Conservation (phyloP, 2,329 filamentous ascomycete species). For the Aspergillus luchuensis region DNA sequence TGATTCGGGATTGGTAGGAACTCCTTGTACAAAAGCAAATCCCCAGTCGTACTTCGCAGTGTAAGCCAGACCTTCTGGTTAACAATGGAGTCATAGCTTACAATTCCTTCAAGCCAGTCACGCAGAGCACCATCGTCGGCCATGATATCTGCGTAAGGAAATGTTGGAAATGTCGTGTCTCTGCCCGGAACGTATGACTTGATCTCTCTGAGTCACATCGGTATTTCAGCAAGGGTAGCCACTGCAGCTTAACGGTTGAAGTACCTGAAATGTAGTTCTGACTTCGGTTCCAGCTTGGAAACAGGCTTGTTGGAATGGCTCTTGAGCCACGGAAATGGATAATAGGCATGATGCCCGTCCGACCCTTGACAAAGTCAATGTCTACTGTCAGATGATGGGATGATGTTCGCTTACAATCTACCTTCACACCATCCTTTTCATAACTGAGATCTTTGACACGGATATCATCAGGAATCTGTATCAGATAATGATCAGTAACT, state of each 20-base stretch:
- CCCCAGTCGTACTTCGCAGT: constrained; percentile 63
- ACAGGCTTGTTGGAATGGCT: constrained; percentile 44
- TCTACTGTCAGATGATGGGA: constrained; percentile 8
- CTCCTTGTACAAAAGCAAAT: constrained; percentile 74
- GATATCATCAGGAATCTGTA: constrained; percentile 53
- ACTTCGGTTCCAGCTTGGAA: not conserved
- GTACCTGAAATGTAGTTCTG: constrained; percentile 24
- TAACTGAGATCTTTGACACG: constrained; percentile 34
- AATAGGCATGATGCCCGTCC: constrained; percentile 69
- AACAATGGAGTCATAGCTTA: constrained; percentile 22
- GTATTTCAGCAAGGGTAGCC: not conserved
- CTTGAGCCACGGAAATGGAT: constrained; percentile 64
- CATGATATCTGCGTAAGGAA: constrained; percentile 65
- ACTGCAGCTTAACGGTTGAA: not conserved
- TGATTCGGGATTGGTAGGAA: constrained; percentile 68
- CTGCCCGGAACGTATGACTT: constrained; percentile 42
- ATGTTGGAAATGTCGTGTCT: constrained; percentile 56
- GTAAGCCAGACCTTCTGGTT: constrained; percentile 11
- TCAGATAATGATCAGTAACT: not conserved
- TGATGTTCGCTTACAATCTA: constrained; percentile 52
- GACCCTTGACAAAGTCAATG: constrained; percentile 55
- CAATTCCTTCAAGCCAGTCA: constrained; percentile 64
- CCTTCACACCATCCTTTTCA: constrained; percentile 43
- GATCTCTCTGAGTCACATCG: constrained; percentile 28
- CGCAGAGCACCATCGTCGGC: constrained; percentile 58